Evolutionary conservation across 257 asterid genomes (phyloP), one percentile per base, ranked within the genome.

Genomic region (Nicotiana noctiflora): DNA sequence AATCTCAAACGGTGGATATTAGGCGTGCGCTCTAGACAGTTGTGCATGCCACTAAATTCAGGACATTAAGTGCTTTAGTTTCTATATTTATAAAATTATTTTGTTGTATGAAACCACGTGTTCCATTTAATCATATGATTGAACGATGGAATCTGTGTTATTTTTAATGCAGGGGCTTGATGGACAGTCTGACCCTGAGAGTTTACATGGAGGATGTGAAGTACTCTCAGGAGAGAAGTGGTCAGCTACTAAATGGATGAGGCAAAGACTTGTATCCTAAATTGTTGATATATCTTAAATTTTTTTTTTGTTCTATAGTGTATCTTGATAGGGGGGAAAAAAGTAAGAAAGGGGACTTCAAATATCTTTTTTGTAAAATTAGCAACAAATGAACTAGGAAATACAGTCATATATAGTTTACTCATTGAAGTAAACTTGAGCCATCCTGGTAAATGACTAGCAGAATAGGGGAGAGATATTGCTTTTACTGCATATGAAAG

Each of bases 201-300:
- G 97, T 86, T 72, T 92, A 77, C 98, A 93, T 59, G 98, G 96
- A 66, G 98, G 98, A 63, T 92, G 98, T 85, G 92, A 86, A 80
- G 98, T 93, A n/a, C 51, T 87, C 49, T 78, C 90, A 4, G 98
- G 98, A 44, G 98, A 93, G 88, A 93, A 93, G 83, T 93, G 98
- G 98, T 93, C 97, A 11, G 98, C 98, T 46, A 93, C 98, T 37
- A 93, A 93, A 86, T 93, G 98, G 98, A 90, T 93, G 96, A 90
- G 98, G 89, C 94, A 93, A 76, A 85, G 67, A 83, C 21, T 56
- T 62, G 79, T 89, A 25, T 51, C 79, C 60, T 90, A 78, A 88
- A 63, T 18, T 67, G 4, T 59, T 72, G 23, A 72, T 46, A 70
- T 46, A 70, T 46, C 59, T 46, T 14, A 23, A 6, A 23, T 11